These are phyloP conservation scores for Abortiporus biennis DNA, from an alignment of 1,284 basidiomycete species.

Conservation along the genomic window DNA sequence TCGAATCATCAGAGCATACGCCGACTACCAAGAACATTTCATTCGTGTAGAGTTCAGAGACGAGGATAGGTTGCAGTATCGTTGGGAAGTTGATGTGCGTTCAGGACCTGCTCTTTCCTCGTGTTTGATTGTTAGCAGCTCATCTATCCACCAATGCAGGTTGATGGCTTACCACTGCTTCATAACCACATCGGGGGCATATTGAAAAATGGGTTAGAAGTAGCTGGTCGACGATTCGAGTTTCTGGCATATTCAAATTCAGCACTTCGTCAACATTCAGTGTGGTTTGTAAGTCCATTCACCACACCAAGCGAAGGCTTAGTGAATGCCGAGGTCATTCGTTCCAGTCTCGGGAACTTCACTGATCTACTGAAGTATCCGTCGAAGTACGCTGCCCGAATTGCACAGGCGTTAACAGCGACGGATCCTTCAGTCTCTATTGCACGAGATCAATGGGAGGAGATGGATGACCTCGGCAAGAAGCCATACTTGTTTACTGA, in stretches of 20 bases:
- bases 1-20: constrained; percentile 50
- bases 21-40: constrained; percentile 50
- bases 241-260: constrained; percentile 72
- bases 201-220: constrained; percentile 52
- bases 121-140: neutral
- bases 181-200: constrained; percentile 50
- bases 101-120: neutral
- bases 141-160: neutral
- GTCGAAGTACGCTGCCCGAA: constrained; percentile 70
- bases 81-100: constrained; percentile 48
- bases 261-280: constrained; percentile 58
- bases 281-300: constrained; percentile 70
- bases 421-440: constrained; percentile 65
- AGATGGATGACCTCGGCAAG: constrained; percentile 26
- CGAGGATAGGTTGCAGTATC: constrained; percentile 58
- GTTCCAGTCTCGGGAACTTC: constrained; percentile 58
- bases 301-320: constrained; percentile 23
- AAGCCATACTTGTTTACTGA: constrained; percentile 46
- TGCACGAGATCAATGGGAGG: constrained; percentile 59
- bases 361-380: constrained; percentile 48
- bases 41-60: constrained; percentile 76
- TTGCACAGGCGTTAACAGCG: constrained; percentile 76
- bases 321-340: constrained; percentile 49
- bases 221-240: constrained; percentile 62
- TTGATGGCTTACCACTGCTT: constrained; percentile 38